Conservation (phyloP, 2,329 filamentous ascomycete genomes). For the Trichophyton benhamiae region DNA sequence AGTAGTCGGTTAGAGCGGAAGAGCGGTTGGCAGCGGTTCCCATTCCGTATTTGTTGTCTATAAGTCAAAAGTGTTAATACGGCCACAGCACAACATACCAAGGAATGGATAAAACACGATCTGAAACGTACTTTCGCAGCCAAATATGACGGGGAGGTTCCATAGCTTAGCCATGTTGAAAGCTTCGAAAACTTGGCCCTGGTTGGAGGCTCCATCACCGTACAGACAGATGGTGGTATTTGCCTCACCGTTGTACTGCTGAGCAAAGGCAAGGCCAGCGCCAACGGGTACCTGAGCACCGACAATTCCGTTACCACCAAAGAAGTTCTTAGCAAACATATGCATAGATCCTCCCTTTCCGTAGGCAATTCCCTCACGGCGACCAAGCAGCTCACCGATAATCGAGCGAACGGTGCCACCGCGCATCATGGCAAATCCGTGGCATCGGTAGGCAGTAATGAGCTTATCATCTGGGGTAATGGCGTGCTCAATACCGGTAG, state of each 20-base stretch:
- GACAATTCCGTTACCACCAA: constrained; percentile 97
- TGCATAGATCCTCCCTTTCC: constrained; percentile 99
- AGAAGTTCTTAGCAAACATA: constrained; percentile 98
- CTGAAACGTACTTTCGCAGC: constrained; percentile 76
- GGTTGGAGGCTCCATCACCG: constrained; percentile 96
- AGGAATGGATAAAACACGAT: constrained; percentile 7
- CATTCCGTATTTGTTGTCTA: constrained; percentile 99
- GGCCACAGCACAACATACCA: not conserved
- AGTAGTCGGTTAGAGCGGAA: constrained; percentile 95
- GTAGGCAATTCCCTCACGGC: constrained; percentile 91
- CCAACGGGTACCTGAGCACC: constrained; percentile 96
- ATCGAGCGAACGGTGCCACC: constrained; percentile 82
- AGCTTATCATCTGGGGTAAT: constrained; percentile 84
- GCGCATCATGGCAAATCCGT: constrained; percentile 96
- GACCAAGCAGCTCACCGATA: constrained; percentile 89
- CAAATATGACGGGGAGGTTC: constrained; percentile 90
- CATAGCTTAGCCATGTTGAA: constrained; percentile 99
- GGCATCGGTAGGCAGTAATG: constrained; percentile 97
- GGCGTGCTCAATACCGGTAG: constrained; percentile 91
- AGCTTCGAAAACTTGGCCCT: constrained; percentile 98
- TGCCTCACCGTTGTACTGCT: constrained; percentile 82
- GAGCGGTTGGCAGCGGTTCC: constrained; percentile 90
- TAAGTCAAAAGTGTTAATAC: not conserved
- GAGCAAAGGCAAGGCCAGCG: constrained; percentile 89
- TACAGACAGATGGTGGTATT: constrained; percentile 83